A percentile compares a stretch with the other conserved stretches of the same genome.
These are phyloP conservation scores for Elongisporangium prolatum DNA, from an alignment of 352 stramenopile species.

Conservation along the genomic window DNA sequence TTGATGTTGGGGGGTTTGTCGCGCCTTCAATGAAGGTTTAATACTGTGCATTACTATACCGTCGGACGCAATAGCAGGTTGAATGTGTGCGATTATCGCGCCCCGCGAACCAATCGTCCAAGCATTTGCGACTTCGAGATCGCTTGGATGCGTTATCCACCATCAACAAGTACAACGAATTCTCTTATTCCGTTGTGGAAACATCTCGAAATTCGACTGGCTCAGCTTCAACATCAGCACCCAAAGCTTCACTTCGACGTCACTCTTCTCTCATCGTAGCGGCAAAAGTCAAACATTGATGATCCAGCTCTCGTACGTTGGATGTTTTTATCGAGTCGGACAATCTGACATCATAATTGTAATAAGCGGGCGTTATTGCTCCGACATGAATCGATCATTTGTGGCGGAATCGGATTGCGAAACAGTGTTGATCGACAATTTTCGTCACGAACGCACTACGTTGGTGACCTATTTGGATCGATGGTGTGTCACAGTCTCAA, in stretches of 20 bases:
- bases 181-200: background rate
- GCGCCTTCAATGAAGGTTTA: background rate
- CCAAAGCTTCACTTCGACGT: background rate
- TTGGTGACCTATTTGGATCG: slow-evolving; percentile 28
- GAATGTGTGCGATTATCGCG: background rate
- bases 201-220: background rate
- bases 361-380: no score
- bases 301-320: background rate
- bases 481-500: slow-evolving; percentile 21
- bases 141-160: background rate
- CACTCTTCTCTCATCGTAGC: background rate
- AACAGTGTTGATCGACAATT: slow-evolving; percentile 48
- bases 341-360: background rate
- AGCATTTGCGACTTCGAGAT: background rate
- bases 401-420: slow-evolving; percentile 6
- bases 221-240: background rate
- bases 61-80: background rate
- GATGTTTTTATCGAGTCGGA: background rate
- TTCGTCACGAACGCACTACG: slow-evolving; percentile 36
- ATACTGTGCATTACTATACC: background rate
- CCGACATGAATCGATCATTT: no score
- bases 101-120: background rate
- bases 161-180: no score
- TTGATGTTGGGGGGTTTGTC: background rate
- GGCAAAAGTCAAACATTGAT: background rate